These are phyloP conservation scores for Rossbeevera mucosa DNA, from an alignment of 768 basidiomycete species.

Conservation along the genomic window DNA sequence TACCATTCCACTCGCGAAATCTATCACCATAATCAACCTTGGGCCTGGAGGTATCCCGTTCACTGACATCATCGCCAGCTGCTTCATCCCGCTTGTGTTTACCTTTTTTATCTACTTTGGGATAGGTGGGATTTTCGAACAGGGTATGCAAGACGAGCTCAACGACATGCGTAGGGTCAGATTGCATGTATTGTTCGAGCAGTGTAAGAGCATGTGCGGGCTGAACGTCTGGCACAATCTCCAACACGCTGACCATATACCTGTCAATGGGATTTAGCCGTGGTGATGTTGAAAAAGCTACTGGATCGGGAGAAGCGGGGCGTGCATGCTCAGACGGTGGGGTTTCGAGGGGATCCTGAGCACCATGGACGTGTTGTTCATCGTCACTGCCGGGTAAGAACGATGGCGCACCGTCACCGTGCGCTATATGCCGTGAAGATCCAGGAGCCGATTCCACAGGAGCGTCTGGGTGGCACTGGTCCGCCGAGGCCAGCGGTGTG, in stretches of 20 bases:
- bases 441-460: conserved; percentile 4
- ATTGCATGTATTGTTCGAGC: conserved; percentile 39
- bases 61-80: conserved; percentile 15
- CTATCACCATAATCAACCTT: conserved; percentile 53
- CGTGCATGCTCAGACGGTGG: not conserved
- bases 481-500: conserved; percentile 6
- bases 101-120: conserved; percentile 46
- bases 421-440: conserved; percentile 10
- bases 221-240: conserved; percentile 68
- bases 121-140: conserved; percentile 60
- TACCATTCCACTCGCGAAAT: conserved; percentile 42
- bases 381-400: conserved; percentile 41
- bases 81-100: conserved; percentile 39
- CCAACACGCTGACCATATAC: conserved; percentile 50
- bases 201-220: conserved; percentile 50
- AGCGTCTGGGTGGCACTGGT: conserved; percentile 9
- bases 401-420: conserved; percentile 20
- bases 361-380: conserved; percentile 5
- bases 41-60: conserved; percentile 32
- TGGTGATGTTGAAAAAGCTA: conserved; percentile 1
- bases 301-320: not conserved
- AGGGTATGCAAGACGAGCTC: conserved; percentile 56
- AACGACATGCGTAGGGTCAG: conserved; percentile 35
- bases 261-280: conserved; percentile 22
- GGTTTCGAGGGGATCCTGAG: not conserved